Evolutionary conservation across 495 filamentous ascomycete genomes (phyloP).

Genomic region (Penicillium herquei): DNA sequence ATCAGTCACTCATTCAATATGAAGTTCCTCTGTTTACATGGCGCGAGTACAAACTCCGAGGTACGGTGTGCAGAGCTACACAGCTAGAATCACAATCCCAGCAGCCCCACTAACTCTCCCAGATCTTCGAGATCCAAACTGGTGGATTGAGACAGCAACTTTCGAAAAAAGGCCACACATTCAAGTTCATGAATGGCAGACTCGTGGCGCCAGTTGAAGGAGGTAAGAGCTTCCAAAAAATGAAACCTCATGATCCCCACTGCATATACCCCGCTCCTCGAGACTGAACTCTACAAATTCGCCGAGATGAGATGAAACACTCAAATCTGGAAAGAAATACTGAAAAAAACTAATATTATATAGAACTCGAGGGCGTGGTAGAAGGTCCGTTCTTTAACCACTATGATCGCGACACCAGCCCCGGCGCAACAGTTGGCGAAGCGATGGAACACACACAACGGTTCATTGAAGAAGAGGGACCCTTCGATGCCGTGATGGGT

Average conservation of each 20-base stretch:
- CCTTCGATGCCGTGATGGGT: conserved; percentile 48
- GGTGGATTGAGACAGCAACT: conserved; percentile 35
- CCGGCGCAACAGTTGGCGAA: conserved; percentile 24
- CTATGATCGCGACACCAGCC: conserved; percentile 25
- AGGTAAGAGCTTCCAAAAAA: conserved; percentile 19
- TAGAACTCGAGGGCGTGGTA: conserved; percentile 37
- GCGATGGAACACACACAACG: conserved; percentile 34
- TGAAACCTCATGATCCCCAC: not conserved
- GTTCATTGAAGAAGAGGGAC: conserved; percentile 35
- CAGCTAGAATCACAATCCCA: too few relatives aligned
- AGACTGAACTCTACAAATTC: too few relatives aligned
- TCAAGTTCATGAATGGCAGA: conserved; percentile 36
- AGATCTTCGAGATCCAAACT: conserved; percentile 45
- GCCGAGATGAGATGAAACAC: not conserved
- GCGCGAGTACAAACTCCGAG: conserved; percentile 35
- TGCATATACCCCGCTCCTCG: not conserved
- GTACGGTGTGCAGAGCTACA: conserved; percentile 12
- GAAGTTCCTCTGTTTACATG: conserved; percentile 43
- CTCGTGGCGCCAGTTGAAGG: conserved; percentile 25
- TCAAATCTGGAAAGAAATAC: not conserved
- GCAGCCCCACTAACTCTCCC: conserved; percentile 6
- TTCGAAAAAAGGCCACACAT: conserved; percentile 31
- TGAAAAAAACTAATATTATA: not conserved
- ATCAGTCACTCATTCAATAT: conserved; percentile 12
- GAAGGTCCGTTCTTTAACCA: conserved; percentile 42